Percentiles rank a stretch among this genome's conserved stretches.
These are phyloP conservation scores for Leptomonas pyrrhocoris DNA, from an alignment of 208 protist genomes.

Conservation along the genomic window DNA sequence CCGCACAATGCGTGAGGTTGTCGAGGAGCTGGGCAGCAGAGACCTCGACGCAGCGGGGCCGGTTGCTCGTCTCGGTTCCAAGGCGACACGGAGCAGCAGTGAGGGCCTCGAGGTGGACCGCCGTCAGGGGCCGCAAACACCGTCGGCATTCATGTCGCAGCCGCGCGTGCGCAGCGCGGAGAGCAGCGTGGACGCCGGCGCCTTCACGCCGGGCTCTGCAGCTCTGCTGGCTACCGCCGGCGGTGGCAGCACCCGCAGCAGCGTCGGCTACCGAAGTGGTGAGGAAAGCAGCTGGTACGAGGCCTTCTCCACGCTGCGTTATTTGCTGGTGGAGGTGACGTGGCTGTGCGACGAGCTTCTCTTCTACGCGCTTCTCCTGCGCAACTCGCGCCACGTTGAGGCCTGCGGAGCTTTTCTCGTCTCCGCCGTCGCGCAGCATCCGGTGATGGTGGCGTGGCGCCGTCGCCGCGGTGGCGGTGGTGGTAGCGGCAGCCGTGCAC, in stretches of 20 bases:
- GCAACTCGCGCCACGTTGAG: constrained; percentile 82
- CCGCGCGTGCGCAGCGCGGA: constrained; percentile 20
- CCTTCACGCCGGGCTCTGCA: constrained; percentile 1
- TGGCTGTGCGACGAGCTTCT: constrained; percentile 89
- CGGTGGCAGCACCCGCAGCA: constrained; percentile 1
- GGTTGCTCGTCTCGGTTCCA: not conserved
- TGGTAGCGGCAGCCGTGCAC: constrained; percentile 19
- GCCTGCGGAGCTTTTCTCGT: constrained; percentile 78
- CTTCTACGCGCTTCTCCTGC: constrained; percentile 73
- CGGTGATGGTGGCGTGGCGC: constrained; percentile 70
- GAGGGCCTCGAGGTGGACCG: constrained; percentile 12
- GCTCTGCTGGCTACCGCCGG: constrained; percentile 3
- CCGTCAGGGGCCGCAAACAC: not conserved
- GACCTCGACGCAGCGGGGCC: constrained; percentile 5
- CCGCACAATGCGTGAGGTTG: constrained; percentile 1
- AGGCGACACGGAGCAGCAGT: constrained; percentile 4
- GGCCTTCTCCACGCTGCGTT: constrained; percentile 35
- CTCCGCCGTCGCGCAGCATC: constrained; percentile 60
- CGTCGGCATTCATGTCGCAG: not conserved
- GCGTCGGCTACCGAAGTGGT: constrained; percentile 6
- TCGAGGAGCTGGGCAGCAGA: not conserved
- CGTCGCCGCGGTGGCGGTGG: constrained; percentile 32
- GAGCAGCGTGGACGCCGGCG: not conserved
- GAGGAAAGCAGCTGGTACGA: constrained; percentile 10
- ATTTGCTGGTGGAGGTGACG: constrained; percentile 75